These are phyloP conservation scores for Colletotrichum godetiae DNA, from an alignment of 2,329 filamentous ascomycete species.

Conservation along the genomic window DNA sequence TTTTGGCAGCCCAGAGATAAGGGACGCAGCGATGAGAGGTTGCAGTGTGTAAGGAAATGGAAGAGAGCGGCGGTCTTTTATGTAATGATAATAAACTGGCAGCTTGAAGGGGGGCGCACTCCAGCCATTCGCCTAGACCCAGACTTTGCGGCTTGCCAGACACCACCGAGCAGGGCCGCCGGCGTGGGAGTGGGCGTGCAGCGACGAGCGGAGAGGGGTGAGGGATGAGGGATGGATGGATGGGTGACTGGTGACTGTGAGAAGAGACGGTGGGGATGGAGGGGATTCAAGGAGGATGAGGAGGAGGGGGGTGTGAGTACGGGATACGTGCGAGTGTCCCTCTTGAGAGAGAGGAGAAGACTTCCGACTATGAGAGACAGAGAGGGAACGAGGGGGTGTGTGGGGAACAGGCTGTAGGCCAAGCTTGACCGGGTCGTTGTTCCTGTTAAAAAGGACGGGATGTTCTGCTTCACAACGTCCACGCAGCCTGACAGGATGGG, in stretches of 20 bases:
- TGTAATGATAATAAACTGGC: slow-evolving; percentile 38
- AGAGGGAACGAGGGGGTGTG: not conserved
- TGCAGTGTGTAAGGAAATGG: slow-evolving; percentile 39
- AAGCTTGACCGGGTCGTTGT: slow-evolving; percentile 26
- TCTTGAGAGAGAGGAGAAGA: slow-evolving; percentile 9
- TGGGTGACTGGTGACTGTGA: not conserved
- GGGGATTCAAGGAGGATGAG: slow-evolving; percentile 18
- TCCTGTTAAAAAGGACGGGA: slow-evolving; percentile 34
- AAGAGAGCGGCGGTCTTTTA: slow-evolving; percentile 38
- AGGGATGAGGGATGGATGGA: not conserved
- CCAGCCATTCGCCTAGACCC: slow-evolving; percentile 34
- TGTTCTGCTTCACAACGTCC: slow-evolving; percentile 21
- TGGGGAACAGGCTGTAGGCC: slow-evolving; percentile 12
- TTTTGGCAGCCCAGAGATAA: slow-evolving; percentile 38
- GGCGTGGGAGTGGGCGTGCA: slow-evolving; percentile 33
- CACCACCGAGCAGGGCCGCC: slow-evolving; percentile 34
- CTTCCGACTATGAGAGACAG: not conserved
- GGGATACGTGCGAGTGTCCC: no score
- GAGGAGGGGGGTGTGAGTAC: not conserved
- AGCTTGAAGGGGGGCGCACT: slow-evolving; percentile 30
- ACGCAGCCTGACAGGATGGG: not conserved
- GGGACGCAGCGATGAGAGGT: slow-evolving; percentile 39
- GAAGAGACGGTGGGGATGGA: not conserved
- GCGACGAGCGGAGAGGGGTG: slow-evolving; percentile 13
- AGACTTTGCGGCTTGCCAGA: slow-evolving; percentile 12